phyloP scores from a whole-genome alignment of 1,284 basidiomycete species.

The Cryptococcus jaspeensis region DNA sequence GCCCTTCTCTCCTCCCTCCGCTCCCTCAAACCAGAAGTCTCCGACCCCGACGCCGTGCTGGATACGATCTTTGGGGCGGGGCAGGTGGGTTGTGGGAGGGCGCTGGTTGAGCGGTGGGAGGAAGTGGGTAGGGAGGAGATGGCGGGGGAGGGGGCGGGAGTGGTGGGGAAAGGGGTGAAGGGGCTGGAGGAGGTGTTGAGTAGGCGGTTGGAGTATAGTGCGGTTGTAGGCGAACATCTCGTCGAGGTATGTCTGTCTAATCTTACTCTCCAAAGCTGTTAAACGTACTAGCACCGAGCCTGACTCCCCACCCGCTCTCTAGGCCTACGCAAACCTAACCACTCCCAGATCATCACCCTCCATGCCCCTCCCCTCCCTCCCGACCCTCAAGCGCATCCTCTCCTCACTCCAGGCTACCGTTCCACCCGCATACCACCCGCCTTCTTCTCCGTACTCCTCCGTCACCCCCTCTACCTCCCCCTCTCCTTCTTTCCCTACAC shows the following conservation, averaged over 20 bases:
- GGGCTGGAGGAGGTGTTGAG: slow-evolving; percentile 17
- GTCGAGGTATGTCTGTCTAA: slow-evolving; percentile 32
- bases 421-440: slow-evolving; percentile 20
- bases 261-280: too few relatives aligned
- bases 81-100: slow-evolving; percentile 18
- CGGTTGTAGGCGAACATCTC: slow-evolving; percentile 39
- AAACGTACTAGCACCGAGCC: neutral
- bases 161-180: neutral
- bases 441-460: slow-evolving; percentile 3
- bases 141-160: slow-evolving; percentile 5
- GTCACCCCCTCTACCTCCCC: slow-evolving; percentile 1
- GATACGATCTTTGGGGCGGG: slow-evolving; percentile 43
- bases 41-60: slow-evolving; percentile 19
- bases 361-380: slow-evolving; percentile 30
- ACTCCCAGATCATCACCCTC: slow-evolving; percentile 28
- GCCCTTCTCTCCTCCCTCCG: slow-evolving; percentile 29
- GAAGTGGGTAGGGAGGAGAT: slow-evolving; percentile 27
- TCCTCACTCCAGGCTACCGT: slow-evolving; percentile 9
- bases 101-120: slow-evolving; percentile 37
- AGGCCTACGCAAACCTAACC: slow-evolving; percentile 44
- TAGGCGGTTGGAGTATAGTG: slow-evolving; percentile 30
- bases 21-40: slow-evolving; percentile 7
- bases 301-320: neutral
- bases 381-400: slow-evolving; percentile 12
- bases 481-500: slow-evolving; percentile 1